Evolutionary conservation across 2,329 filamentous ascomycete genomes (phyloP).

Genomic region (Tympanopsis confertula): DNA sequence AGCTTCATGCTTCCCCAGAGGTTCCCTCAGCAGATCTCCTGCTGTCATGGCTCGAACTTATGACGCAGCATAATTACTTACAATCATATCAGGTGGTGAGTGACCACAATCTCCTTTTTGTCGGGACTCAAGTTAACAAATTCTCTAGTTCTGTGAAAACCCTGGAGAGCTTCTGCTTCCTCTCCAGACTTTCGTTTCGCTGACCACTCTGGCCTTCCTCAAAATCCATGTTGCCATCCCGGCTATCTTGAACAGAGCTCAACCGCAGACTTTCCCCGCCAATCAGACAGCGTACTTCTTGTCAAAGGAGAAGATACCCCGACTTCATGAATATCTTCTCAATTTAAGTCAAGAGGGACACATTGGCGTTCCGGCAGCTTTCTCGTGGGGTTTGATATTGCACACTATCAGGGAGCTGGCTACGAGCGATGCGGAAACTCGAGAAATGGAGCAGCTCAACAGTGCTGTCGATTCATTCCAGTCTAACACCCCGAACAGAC

Average conservation of each 20-base stretch:
- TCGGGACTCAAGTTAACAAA: background rate
- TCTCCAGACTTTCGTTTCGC: background rate
- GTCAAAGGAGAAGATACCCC: background rate
- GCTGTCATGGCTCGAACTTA: background rate
- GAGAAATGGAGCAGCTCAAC: background rate
- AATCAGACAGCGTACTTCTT: background rate
- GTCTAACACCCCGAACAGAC: background rate
- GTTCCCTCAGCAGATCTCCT: background rate
- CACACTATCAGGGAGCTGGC: background rate
- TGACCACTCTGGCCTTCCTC: background rate
- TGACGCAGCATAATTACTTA: background rate
- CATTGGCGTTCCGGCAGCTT: background rate
- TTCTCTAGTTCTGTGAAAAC: background rate
- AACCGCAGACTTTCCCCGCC: background rate
- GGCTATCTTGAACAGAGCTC: background rate
- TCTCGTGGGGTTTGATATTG: background rate
- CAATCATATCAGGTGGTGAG: background rate
- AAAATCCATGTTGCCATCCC: background rate
- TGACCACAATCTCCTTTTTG: no score
- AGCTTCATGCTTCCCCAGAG: background rate
- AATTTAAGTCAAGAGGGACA: background rate
- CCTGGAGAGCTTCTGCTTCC: background rate
- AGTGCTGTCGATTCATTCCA: slow-evolving; percentile 1
- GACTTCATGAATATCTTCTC: background rate
- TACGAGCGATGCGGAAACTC: background rate